Base-by-base conservation (phyloP, 495 filamentous ascomycete species). In the Pyrenopolyporus hunteri region DNA sequence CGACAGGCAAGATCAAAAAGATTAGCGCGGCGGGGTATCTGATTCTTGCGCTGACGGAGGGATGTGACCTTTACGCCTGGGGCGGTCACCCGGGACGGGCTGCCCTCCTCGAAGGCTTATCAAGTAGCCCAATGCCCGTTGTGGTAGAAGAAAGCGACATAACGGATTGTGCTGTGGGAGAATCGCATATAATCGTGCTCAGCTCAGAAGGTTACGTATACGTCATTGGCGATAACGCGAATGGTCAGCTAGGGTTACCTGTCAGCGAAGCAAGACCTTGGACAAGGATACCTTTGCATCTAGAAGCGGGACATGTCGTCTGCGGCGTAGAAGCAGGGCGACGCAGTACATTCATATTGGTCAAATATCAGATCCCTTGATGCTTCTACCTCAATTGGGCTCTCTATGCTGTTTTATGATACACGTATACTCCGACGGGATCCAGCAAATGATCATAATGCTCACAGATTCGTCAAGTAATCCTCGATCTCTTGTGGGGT, bases 401-500 rank as follows among this genome's bases (percentile, higher is more conserved):
- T 68, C 59, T 80, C 77, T 72, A 75, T 73, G 57, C 58, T 75
- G 69, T 51, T 70, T 70, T 72, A 70, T 78, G 71, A 64, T 80
- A 73, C 73, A 76, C 47, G 51, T 56, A 62, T 64, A 63, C 67
- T 56, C 59, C 49, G 43, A 55, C 33, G 45, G 57, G 61, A 57
- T 40, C 43, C 6, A 60, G 53, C 39, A 48, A n/a, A n/a, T n/a
- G n/a, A 59, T 26, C n/a, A 35, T 29, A n/a, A 44, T 32, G 53
- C 73, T 83, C 80, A 97, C 81, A 98, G 85, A 80, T 94, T 96
- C 72, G 93, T 97, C 72, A 98, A 78, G 80, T 98, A 98, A 73
- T 98, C 94, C 81, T 98, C 94, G 70, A 98, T 97, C 79, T 98
- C 93, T 78, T 93, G 89, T 66, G 96, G 93, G 67, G 86, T 96